Evolutionary conservation across 2,329 filamentous ascomycete genomes (phyloP), one percentile per base, ranked within the genome.

Genomic region (Penicillium sp.): DNA sequence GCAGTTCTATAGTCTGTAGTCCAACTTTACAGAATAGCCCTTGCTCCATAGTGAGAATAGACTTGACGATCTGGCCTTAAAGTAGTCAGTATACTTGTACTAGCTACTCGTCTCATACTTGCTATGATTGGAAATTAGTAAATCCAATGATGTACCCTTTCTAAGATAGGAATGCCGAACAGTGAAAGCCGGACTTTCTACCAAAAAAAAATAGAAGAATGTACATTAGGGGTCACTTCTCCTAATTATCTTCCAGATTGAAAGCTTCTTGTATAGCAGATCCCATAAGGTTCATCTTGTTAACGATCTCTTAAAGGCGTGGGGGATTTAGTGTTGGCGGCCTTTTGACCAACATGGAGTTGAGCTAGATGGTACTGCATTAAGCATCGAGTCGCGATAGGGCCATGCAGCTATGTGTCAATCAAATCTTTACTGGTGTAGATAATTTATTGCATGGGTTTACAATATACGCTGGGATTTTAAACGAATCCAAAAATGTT

Each of bases 1-100:
- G 17, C 50, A 7, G 12, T 54, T 56, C 42, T 56, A 33, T 22
- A 47, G 53, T 55, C 12, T 58, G 26, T 49, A 50, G 40, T 59
- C 33, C 26, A 40, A 38, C 62, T 40, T 26, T 7, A 51, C n/a
- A 51, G n/a, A 33, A 33, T 22, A 35, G 50, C 35, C 35, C 5
- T 53, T 60, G 28, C 28, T 53, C 28, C 53, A 55, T 24, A 38
- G 44, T 38, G 24, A n/a, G 26, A 28, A 26, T n/a, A 12, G 28
- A 50, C 45, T 10, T 33, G 22, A 47, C 42, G 37, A 58, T 42
- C 56, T 58, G 56, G 45, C 33, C 56, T 51, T 19, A 30, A 33
- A 51, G 35, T 15, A 22, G 17, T n/a, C 5, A 37, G 13, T 37
- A 37, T 37, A 42, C 7, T 42, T 19, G n/a, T 19, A 42, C 38